Conservation (phyloP, 2,329 filamentous ascomycete genomes). For the Chlorencoelia australis region DNA sequence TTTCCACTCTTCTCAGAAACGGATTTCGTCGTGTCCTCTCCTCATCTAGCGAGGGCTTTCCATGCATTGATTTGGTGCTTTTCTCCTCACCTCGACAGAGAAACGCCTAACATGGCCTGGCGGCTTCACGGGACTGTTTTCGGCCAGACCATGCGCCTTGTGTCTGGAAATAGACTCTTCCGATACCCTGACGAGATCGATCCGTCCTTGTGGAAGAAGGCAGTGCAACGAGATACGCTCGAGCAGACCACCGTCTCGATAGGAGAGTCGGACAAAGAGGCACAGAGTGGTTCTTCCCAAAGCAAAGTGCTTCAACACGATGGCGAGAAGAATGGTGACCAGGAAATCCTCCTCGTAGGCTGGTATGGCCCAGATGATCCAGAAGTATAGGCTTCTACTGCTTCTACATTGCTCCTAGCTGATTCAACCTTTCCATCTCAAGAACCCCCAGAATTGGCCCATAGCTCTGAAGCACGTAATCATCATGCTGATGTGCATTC, state of each 20-base stretch:
- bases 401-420: background rate
- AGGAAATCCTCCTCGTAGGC: conserved; percentile 31
- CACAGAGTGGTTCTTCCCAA: no score
- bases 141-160: background rate
- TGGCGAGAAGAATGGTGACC: background rate
- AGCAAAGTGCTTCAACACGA: no score
- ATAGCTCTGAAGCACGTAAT: conserved; percentile 34
- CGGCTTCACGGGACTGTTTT: background rate
- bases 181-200: background rate
- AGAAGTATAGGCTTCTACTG: conserved; percentile 24
- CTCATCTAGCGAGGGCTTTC: no score
- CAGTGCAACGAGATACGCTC: no score
- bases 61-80: no score
- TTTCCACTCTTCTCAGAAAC: no score
- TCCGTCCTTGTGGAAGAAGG: background rate
- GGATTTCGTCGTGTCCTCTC: no score
- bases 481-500: conserved; percentile 39
- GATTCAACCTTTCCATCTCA: background rate
- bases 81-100: no score
- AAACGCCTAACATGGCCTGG: no score
- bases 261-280: no score
- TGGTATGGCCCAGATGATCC: conserved; percentile 41
- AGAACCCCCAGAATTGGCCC: conserved; percentile 48
- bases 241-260: no score
- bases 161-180: background rate